Evolutionary conservation across 139 green algal species (phyloP).

Genomic region (Helicosporidium sp.): DNA sequence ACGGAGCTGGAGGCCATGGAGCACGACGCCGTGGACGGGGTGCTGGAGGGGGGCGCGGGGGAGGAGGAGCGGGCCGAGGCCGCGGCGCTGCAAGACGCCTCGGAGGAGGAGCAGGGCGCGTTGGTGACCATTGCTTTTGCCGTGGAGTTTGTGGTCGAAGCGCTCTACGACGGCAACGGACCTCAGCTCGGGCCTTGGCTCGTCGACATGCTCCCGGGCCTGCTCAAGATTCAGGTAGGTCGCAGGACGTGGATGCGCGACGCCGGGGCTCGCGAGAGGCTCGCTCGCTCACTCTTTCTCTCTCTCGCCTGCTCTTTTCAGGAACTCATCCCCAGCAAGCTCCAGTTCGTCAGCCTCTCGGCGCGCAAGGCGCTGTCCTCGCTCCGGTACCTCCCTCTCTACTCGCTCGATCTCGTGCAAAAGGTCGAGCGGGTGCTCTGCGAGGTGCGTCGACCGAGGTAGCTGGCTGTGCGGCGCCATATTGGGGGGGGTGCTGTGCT

Average conservation of each 20-base stretch:
- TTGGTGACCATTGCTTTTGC: conserved; percentile 9
- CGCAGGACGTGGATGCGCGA: too few relatives aligned
- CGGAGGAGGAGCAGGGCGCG: background rate
- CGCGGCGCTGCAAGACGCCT: background rate
- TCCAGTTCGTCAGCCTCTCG: conserved; percentile 41
- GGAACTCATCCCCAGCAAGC: conserved; percentile 41
- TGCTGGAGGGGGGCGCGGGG: background rate
- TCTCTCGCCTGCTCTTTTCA: too few relatives aligned
- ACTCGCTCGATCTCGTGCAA: conserved; percentile 3
- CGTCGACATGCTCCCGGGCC: conserved; percentile 32
- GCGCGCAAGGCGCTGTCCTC: conserved; percentile 26
- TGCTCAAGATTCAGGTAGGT: conserved; percentile 36
- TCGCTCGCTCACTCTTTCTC: background rate
- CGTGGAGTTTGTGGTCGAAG: conserved; percentile 22
- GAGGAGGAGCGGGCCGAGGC: background rate
- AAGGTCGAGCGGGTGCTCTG: conserved; percentile 11
- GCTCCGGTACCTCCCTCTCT: conserved; percentile 47
- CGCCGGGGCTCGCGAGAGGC: background rate
- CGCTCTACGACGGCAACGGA: conserved; percentile 16
- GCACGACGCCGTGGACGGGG: background rate
- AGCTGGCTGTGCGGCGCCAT: background rate
- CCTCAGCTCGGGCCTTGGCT: conserved; percentile 24
- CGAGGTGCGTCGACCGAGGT: conserved; percentile 1
- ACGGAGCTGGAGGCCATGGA: background rate
- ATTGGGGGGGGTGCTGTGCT: background rate